These are phyloP conservation scores for Malassezia equina DNA, from an alignment of 1,284 basidiomycete species.

Conservation along the genomic window DNA sequence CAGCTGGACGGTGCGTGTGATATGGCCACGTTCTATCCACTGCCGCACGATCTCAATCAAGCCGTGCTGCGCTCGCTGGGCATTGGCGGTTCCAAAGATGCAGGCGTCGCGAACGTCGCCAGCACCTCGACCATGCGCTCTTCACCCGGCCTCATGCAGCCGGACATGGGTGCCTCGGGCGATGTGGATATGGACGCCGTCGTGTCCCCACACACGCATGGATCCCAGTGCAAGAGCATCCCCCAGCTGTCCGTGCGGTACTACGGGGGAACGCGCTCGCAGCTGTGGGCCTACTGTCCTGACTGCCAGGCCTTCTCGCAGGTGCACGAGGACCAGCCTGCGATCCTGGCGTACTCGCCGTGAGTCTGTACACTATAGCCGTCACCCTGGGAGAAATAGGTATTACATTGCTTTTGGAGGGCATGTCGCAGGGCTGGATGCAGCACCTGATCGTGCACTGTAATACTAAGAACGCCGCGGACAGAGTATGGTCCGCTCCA, in stretches of 20 bases:
- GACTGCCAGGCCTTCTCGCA: conserved; percentile 19
- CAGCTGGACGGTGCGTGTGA: not conserved
- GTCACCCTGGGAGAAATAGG: not conserved
- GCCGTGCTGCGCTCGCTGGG: conserved; percentile 26
- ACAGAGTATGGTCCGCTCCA: not conserved
- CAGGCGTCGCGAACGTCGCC: conserved; percentile 14
- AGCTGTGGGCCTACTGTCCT: conserved; percentile 35
- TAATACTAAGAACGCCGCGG: conserved; percentile 9
- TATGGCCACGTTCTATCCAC: conserved; percentile 25
- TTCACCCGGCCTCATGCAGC: conserved; percentile 24
- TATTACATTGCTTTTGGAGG: conserved; percentile 20
- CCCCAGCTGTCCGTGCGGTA: conserved; percentile 33
- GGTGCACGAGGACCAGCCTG: conserved; percentile 14
- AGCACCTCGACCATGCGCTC: conserved; percentile 18
- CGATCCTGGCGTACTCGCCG: conserved; percentile 6
- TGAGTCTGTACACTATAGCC: not conserved
- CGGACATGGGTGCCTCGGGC: conserved; percentile 4
- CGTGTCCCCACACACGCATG: conserved; percentile 14
- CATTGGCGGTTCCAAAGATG: conserved; percentile 2
- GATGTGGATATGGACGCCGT: conserved; percentile 21
- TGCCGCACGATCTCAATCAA: conserved; percentile 25
- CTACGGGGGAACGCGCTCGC: conserved; percentile 22
- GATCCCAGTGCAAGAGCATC: conserved; percentile 32
- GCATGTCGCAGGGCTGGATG: not conserved
- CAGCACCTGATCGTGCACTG: conserved; percentile 11